phyloP scores from a whole-genome alignment of 2,329 filamentous ascomycete species.

The Diaporthe aspalathi region DNA sequence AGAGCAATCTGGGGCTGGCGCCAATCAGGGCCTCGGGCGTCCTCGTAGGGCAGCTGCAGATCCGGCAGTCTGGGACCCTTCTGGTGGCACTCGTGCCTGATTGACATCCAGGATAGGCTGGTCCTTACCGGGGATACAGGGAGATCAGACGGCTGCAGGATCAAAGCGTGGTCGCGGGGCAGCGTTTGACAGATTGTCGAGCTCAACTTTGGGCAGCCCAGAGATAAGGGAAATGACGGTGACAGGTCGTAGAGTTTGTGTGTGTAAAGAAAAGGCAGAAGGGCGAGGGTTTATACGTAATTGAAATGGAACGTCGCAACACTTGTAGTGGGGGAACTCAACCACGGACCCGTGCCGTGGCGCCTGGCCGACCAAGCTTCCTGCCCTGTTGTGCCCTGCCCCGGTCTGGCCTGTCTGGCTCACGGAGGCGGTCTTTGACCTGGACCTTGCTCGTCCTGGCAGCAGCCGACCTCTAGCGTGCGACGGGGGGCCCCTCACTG shows the following conservation, averaged over 20 bases:
- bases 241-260: constrained; percentile 51
- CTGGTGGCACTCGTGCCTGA: constrained; percentile 39
- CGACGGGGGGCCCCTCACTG: constrained; percentile 33
- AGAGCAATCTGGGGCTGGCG: constrained; percentile 46
- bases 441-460: constrained; percentile 24
- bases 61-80: constrained; percentile 52
- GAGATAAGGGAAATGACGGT: constrained; percentile 49
- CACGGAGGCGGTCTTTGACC: constrained; percentile 22
- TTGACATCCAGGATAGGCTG: constrained; percentile 40
- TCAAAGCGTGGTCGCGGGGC: constrained; percentile 46
- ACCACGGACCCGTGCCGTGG: constrained; percentile 36
- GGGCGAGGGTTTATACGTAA: constrained; percentile 61
- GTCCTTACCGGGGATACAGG: constrained; percentile 39
- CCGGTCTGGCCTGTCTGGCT: constrained; percentile 16
- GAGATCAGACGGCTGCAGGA: constrained; percentile 39
- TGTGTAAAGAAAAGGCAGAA: constrained; percentile 56
- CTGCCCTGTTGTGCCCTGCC: constrained; percentile 27
- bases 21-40: constrained; percentile 57
- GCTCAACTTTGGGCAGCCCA: constrained; percentile 37
- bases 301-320: constrained; percentile 43
- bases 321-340: constrained; percentile 43
- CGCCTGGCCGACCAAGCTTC: constrained; percentile 36
- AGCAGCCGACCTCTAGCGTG: constrained; percentile 34
- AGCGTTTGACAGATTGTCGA: constrained; percentile 42
- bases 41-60: constrained; percentile 50